Evolutionary conservation across 2,329 filamentous ascomycete species (phyloP), one percentile per base, ranked within the genome.

Genomic region (Aspergillus proliferans): DNA sequence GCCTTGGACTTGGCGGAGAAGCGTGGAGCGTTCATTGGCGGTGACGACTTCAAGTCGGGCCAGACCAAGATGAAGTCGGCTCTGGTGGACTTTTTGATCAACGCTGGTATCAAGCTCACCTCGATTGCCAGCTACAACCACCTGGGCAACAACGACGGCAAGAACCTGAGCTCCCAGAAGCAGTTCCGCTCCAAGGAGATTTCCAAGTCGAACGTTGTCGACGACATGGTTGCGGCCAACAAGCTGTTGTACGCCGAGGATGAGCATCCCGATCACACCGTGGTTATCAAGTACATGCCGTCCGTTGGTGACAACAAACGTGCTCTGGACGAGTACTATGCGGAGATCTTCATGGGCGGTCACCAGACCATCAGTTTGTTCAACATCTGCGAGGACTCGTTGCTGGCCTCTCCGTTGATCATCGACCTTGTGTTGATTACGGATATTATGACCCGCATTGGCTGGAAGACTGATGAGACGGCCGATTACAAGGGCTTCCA

Each of bases 41-140:
- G 93, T 57, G 93, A 98, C 64, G 93, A 98, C 76, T 98, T 98
- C 85, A 98, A 98, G 79, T 97, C 93, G 54, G 93, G 93, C 55
- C 93, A 98, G 80, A 98, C 93, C 70, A 98, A 98, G 84, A 98
- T 98, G 93, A 98, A 98, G 78, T 97, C 93, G 52, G 93, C 93
- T 18, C 83, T 98, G 26, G 93, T 97, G 42, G 93, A 98, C 75
- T 98, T 98, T 77, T 75, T 98, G 69, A 95, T 98, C 84, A 96
- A 85, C 70, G 93, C 93, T 43, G 93, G 93, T 69, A 97, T 98
- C 81, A 96, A 95, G 78, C 84, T 98, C 66, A 97, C 92, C 52
- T 95, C 91, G 38, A 97, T 98, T 75, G 89, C 93, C 57, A 94
- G 88, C 75, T 98, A 98, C 84, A 98, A 98, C 78, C 93, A 98